Evolutionary conservation across 2,329 filamentous ascomycete species (phyloP), one percentile per base, ranked within the genome.

Genomic region (Raffaelea ambrosiae): DNA sequence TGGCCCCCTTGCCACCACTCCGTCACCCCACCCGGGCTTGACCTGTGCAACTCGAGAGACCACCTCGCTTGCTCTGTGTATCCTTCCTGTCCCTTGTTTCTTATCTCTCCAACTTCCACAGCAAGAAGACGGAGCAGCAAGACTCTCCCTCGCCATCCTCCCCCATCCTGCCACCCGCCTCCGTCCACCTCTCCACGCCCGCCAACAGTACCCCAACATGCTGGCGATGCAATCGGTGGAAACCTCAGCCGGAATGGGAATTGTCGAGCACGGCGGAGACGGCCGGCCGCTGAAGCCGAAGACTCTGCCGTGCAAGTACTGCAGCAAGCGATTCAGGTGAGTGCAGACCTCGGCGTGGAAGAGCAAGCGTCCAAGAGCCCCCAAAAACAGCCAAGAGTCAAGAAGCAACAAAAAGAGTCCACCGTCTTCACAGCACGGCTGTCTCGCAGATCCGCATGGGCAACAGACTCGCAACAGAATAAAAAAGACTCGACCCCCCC

Each of bases 291-390:
- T 77, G 60, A 80, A 81, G 57, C 77, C 77, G 55, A 80, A 81
- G 64, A 77, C 74, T 44, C 62, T 81, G 51, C 77, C 77, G 48
- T 82, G 78, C 69, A 76, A 76, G 58, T 81, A 78, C 58, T 82
- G 78, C 63, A 76, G 71, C 63, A 81, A 81, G 59, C 70, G 72
- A 52, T 82, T 82, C 62, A 74, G 77, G 77, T 80, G 62, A 65
- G 74, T 62, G 51, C 26, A 29, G 26, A 29, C 7, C 13, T 29
- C 7, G 26, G 7, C 26, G 26, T 7, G 26, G 26, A 13, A 29
- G 26, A 29, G n/a, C n/a, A n/a, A n/a, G n/a, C n/a, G n/a, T n/a
- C n/a, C n/a, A n/a, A n/a, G n/a, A n/a, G n/a, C n/a, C n/a, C n/a
- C n/a, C n/a, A n/a, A n/a, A n/a, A n/a, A n/a, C n/a, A n/a, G n/a